These are phyloP conservation scores for Fusarium vanettenii DNA, from an alignment of 2,329 filamentous ascomycete genomes.

Conservation along the genomic window DNA sequence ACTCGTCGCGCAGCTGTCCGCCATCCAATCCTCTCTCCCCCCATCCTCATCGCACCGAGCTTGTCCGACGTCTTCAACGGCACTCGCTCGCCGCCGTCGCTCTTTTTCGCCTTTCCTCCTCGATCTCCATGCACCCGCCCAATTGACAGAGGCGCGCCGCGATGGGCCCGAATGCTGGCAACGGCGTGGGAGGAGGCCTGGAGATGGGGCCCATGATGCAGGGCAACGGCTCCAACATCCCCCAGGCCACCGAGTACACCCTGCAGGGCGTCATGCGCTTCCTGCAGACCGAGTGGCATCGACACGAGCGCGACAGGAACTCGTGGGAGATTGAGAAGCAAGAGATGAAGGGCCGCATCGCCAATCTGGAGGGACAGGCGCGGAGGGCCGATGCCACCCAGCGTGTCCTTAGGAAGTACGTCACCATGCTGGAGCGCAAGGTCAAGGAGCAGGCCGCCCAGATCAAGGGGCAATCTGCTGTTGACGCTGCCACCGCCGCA, in stretches of 20 bases:
- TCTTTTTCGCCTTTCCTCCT: constrained; percentile 34
- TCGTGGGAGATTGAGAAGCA: constrained; percentile 99
- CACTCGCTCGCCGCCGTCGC: constrained; percentile 30
- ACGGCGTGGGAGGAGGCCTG: constrained; percentile 59
- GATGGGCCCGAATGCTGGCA: constrained; percentile 58
- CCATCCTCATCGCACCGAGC: constrained; percentile 33
- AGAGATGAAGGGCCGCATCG: constrained; percentile 98
- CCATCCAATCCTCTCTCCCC: constrained; percentile 1
- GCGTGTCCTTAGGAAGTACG: constrained; percentile 89
- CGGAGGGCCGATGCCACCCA: constrained; percentile 89
- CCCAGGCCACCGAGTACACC: constrained; percentile 71
- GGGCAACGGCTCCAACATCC: constrained; percentile 61
- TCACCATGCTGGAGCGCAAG: constrained; percentile 88
- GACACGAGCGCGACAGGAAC: constrained; percentile 96
- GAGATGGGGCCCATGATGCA: constrained; percentile 60
- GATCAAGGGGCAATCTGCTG: constrained; percentile 61
- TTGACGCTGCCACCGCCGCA: constrained; percentile 55
- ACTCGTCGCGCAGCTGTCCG: constrained; percentile 20
- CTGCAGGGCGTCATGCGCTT: constrained; percentile 95
- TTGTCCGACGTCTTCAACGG: constrained; percentile 35
- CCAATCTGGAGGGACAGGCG: constrained; percentile 89
- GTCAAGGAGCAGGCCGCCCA: constrained; percentile 85
- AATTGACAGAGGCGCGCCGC: constrained; percentile 51
- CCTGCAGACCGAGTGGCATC: constrained; percentile 98
- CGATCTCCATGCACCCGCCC: constrained; percentile 53